A percentile compares a stretch with the other conserved stretches of the same genome.
phyloP scores from a whole-genome alignment of 805 yeast genomes.

The Ogataea pini region DNA sequence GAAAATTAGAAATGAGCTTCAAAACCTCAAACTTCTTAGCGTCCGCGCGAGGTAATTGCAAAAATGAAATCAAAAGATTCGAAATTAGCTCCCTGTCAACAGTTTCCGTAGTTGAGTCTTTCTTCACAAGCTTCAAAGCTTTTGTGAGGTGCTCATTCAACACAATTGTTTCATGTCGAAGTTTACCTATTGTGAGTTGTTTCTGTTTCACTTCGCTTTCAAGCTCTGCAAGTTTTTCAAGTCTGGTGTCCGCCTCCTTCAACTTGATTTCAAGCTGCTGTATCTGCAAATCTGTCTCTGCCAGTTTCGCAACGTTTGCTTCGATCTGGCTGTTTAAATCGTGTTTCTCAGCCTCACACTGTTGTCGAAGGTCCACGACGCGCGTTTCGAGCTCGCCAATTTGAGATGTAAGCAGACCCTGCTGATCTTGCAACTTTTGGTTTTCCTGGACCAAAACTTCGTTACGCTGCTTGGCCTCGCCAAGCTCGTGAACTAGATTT shows the following conservation, averaged over 20 bases:
- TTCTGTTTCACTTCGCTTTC: conserved; percentile 66
- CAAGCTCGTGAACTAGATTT: conserved; percentile 45
- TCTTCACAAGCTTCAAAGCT: conserved; percentile 80
- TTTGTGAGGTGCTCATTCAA: conserved; percentile 95
- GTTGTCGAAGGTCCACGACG: conserved; percentile 11
- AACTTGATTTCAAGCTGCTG: conserved; percentile 10
- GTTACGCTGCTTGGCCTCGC: conserved; percentile 33
- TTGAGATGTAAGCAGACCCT: conserved; percentile 26
- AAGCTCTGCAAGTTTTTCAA: conserved; percentile 36
- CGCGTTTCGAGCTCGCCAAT: conserved; percentile 16
- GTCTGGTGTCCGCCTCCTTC: conserved; percentile 21
- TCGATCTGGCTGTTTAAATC: conserved; percentile 28
- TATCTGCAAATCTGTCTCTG: conserved; percentile 26
- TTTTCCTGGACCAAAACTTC: conserved; percentile 29
- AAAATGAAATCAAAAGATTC: conserved; percentile 79
- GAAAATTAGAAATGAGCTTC: conserved; percentile 74
- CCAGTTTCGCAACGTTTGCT: conserved; percentile 19
- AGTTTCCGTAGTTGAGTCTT: conserved; percentile 69
- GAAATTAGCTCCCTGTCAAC: conserved; percentile 89
- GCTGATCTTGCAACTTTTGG: conserved; percentile 29
- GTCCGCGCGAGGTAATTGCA: conserved; percentile 88
- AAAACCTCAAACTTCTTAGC: conserved; percentile 92
- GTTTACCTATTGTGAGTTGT: conserved; percentile 79
- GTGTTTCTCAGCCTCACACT: conserved; percentile 27
- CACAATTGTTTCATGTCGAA: conserved; percentile 92